phyloP scores from a whole-genome alignment of 495 filamentous ascomycete species.

The Ramalina intermedia region DNA sequence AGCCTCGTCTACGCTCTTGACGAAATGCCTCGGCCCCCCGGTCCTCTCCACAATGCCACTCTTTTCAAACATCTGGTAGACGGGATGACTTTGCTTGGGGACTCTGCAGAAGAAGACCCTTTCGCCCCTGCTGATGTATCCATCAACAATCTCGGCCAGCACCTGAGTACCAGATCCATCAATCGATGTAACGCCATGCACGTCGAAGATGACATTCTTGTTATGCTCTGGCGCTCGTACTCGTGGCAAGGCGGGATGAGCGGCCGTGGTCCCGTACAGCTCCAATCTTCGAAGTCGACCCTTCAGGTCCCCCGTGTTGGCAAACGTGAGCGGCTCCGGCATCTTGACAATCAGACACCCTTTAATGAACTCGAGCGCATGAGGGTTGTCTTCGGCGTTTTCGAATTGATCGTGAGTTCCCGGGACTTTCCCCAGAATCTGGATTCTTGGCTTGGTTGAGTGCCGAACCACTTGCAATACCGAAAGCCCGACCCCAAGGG shows the following conservation, averaged over 20 bases:
- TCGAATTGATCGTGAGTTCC: slow-evolving; percentile 65
- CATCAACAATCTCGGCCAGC: slow-evolving; percentile 70
- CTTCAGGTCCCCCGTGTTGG: slow-evolving; percentile 89
- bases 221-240: slow-evolving; percentile 60
- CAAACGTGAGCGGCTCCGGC: slow-evolving; percentile 90
- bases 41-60: slow-evolving; percentile 74
- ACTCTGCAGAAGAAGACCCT: slow-evolving; percentile 81
- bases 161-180: slow-evolving; percentile 92
- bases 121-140: slow-evolving; percentile 56
- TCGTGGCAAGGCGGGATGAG: slow-evolving; percentile 76
- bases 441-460: slow-evolving; percentile 80
- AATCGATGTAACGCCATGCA: slow-evolving; percentile 84
- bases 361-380: slow-evolving; percentile 73
- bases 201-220: slow-evolving; percentile 86
- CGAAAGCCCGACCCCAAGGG: slow-evolving; percentile 74
- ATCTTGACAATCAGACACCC: slow-evolving; percentile 94
- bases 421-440: slow-evolving; percentile 84
- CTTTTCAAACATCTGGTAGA: slow-evolving; percentile 58
- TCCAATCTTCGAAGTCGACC: slow-evolving; percentile 70
- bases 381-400: slow-evolving; percentile 69
- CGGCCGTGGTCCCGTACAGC: slow-evolving; percentile 66
- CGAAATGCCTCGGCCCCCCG: slow-evolving; percentile 64
- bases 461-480: slow-evolving; percentile 82
- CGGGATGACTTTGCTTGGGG: slow-evolving; percentile 41
- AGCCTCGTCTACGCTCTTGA: slow-evolving; percentile 70